Percentiles rank a stretch among this genome's conserved stretches.
phyloP scores from a whole-genome alignment of 2,329 filamentous ascomycete species.

The Hypoxylon sp. region DNA sequence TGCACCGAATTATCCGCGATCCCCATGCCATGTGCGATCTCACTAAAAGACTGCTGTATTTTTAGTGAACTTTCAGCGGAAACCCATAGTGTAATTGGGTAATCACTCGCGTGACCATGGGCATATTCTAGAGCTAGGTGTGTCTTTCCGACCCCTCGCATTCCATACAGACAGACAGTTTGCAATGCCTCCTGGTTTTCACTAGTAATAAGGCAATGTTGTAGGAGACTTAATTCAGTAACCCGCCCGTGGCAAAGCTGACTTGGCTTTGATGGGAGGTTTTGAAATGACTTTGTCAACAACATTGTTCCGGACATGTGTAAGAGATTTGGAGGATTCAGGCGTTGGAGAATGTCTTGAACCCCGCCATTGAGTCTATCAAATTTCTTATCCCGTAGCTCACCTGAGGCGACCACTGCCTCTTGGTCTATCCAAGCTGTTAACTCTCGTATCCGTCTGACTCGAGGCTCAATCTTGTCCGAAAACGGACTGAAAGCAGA shows the following conservation, averaged over 20 bases:
- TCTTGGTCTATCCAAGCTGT: conserved; percentile 9
- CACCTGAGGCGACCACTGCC: conserved; percentile 6
- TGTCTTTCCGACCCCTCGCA: conserved; percentile 17
- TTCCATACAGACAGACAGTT: conserved; percentile 5
- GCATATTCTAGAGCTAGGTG: conserved; percentile 10
- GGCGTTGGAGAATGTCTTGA: conserved; percentile 7
- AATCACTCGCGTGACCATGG: background rate
- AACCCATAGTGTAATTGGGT: conserved; percentile 1
- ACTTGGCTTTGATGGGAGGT: conserved; percentile 6
- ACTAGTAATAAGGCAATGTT: background rate
- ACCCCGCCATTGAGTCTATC: conserved; percentile 1
- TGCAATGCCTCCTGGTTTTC: background rate
- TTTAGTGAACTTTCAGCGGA: conserved; percentile 8
- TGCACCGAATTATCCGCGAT: conserved; percentile 8
- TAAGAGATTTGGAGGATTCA: background rate
- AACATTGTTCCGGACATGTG: background rate
- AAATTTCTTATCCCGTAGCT: background rate
- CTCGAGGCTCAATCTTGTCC: conserved; percentile 12
- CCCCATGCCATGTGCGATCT: conserved; percentile 2
- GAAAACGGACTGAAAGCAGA: conserved; percentile 1
- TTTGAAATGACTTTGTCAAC: background rate
- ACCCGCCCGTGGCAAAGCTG: conserved; percentile 2
- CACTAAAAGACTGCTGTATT: conserved; percentile 4
- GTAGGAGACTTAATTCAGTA: background rate
- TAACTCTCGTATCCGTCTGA: conserved; percentile 6